phyloP scores from a whole-genome alignment of 768 basidiomycete species.

The Ramaria rubella region DNA sequence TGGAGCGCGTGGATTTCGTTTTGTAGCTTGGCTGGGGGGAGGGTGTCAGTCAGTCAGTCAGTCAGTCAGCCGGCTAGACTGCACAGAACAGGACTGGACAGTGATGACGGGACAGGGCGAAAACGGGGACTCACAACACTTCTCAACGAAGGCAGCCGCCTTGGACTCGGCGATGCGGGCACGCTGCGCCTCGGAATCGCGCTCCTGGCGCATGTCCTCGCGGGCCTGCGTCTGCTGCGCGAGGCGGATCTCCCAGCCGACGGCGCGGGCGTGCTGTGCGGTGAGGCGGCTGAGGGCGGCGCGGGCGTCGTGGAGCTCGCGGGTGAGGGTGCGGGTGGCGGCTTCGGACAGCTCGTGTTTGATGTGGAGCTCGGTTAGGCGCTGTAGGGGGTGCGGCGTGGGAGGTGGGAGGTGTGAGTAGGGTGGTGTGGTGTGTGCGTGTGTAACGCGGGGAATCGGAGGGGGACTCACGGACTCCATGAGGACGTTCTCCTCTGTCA shows the following conservation, averaged over 20 bases:
- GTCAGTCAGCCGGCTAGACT: too few species aligned
- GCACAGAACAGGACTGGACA: neutral
- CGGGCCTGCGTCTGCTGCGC: slow-evolving; percentile 62
- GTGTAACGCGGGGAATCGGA: neutral
- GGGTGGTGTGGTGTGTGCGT: neutral
- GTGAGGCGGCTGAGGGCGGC: slow-evolving; percentile 59
- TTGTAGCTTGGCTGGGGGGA: slow-evolving; percentile 57
- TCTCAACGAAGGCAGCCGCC: slow-evolving; percentile 57
- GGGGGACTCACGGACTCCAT: slow-evolving; percentile 47
- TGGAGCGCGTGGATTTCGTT: slow-evolving; percentile 58
- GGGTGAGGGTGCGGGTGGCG: slow-evolving; percentile 64
- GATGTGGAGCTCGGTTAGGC: slow-evolving; percentile 69
- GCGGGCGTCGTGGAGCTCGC: slow-evolving; percentile 71
- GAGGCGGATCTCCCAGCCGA: slow-evolving; percentile 64
- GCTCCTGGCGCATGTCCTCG: slow-evolving; percentile 60
- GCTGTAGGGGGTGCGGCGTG: slow-evolving; percentile 33
- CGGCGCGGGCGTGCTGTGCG: slow-evolving; percentile 60
- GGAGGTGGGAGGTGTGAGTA: too few species aligned
- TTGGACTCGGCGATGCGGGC: slow-evolving; percentile 64
- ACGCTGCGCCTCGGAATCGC: slow-evolving; percentile 61
- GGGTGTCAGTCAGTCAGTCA: neutral
- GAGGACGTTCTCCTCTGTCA: slow-evolving; percentile 51
- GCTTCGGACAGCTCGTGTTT: slow-evolving; percentile 78
- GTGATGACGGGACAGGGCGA: neutral
- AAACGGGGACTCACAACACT: slow-evolving; percentile 40